These are phyloP conservation scores for Russula earlei DNA, from an alignment of 768 basidiomycete genomes.

Conservation along the genomic window DNA sequence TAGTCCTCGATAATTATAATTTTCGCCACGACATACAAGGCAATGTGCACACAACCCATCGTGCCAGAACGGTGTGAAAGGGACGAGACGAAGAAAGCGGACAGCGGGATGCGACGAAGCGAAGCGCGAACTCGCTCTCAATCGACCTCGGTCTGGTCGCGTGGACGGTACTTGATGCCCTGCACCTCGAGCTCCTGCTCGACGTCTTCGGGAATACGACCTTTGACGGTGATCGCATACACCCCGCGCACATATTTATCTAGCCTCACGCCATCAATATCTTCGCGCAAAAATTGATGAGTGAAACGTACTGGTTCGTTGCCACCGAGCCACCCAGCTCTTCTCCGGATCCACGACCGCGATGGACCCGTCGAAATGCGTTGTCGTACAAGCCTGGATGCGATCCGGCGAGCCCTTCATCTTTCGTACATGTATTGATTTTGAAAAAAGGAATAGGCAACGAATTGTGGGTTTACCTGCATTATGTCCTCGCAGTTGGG, in stretches of 20 bases:
- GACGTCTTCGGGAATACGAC: slow-evolving; percentile 77
- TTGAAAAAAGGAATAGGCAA: too few species aligned
- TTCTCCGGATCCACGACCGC: slow-evolving; percentile 76
- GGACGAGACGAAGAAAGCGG: neutral
- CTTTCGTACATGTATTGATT: slow-evolving; percentile 32
- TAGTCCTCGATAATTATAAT: neutral
- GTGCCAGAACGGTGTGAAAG: neutral
- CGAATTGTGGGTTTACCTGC: slow-evolving; percentile 46
- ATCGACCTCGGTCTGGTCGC: slow-evolving; percentile 73
- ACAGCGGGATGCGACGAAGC: neutral
- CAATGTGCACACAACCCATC: neutral
- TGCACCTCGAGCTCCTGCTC: slow-evolving; percentile 70
- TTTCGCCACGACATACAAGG: slow-evolving; percentile 1
- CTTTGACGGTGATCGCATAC: slow-evolving; percentile 87
- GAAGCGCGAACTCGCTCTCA: slow-evolving; percentile 23
- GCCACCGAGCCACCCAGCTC: slow-evolving; percentile 97
- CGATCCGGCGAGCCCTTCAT: slow-evolving; percentile 83
- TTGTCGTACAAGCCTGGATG: slow-evolving; percentile 79
- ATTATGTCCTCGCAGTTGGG: slow-evolving; percentile 96
- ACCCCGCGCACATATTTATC: slow-evolving; percentile 87
- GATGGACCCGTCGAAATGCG: slow-evolving; percentile 88
- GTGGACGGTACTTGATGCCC: slow-evolving; percentile 76
- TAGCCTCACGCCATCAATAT: slow-evolving; percentile 26
- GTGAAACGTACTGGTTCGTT: slow-evolving; percentile 66
- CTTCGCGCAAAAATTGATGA: neutral